phyloP scores from a whole-genome alignment of 2,329 filamentous ascomycete genomes.

The Acrocalymma vagum region DNA sequence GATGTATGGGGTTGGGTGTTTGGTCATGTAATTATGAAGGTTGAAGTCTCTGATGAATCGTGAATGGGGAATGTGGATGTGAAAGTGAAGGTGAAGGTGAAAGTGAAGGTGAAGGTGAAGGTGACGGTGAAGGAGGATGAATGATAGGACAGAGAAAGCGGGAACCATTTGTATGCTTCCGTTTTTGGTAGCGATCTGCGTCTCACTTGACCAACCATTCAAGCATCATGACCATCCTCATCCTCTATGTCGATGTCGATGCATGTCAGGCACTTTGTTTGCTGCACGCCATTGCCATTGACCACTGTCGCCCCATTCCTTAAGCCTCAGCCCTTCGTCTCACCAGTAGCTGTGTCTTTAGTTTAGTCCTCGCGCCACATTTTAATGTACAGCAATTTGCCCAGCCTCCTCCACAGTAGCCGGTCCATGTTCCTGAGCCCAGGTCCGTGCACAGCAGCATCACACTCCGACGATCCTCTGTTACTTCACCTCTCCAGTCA shows the following conservation, averaged over 20 bases:
- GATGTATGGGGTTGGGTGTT: slow-evolving; percentile 95
- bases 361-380: slow-evolving; percentile 5
- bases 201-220: slow-evolving; percentile 4
- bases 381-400: slow-evolving; percentile 13
- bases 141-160: too few species aligned
- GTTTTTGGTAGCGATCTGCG: too few species aligned
- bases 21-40: slow-evolving; percentile 71
- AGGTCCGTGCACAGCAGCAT: slow-evolving; percentile 21
- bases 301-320: slow-evolving; percentile 3
- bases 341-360: not conserved
- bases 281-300: too few species aligned
- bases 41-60: not conserved
- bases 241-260: too few species aligned
- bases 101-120: slow-evolving; percentile 2
- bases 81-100: not conserved
- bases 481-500: slow-evolving; percentile 24
- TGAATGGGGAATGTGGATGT: not conserved
- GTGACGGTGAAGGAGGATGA: too few species aligned
- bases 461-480: slow-evolving; percentile 14
- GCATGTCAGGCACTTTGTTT: too few species aligned
- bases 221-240: too few species aligned
- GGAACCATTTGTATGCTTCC: too few species aligned
- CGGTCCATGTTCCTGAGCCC: slow-evolving; percentile 25
- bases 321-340: not conserved
- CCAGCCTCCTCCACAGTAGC: slow-evolving; percentile 30